Base-by-base conservation (phyloP, 2,329 filamentous ascomycete genomes). In the Nemania sp. region DNA sequence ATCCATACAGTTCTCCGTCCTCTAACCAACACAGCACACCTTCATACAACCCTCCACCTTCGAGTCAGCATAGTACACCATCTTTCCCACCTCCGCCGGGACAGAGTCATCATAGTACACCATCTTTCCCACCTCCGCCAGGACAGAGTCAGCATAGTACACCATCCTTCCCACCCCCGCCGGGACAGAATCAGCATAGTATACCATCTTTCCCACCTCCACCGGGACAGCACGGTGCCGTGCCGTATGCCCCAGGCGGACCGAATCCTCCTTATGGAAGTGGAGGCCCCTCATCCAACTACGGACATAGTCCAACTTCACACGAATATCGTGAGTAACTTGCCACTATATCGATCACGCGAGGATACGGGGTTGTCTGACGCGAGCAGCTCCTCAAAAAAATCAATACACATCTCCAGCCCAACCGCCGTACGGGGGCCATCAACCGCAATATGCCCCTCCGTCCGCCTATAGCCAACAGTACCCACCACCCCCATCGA, bases 381-480 rank as follows among this genome's bases (percentile, higher is more conserved):
- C 50, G 21, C 47, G 42, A 54, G 35, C 47, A 60, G 64, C 57
- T 68, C 68, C 69, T 18, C 71, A 70, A 57, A 72, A 75, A 67
- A 68, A 65, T 15, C 70, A 73, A 57, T 74, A 74, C 58, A 59
- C 72, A 12, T 65, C 72, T 17, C 64, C 69, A 17, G 58, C 64
- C 10, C 72, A 71, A 47, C 63, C 72, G 39, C 62, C 67, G 21
- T 73, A 72, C 40, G 68, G 65, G 32, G 65, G 63, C 18, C 70
- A 74, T 39, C 71, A 71, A 52, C 70, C 70, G 50, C 69, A 72
- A 54, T 74, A 75, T 42, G 69, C 68, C 17, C 71, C 72, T 35
- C 68, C 70, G 13, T 68, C 69, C 20, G 68, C 67, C 29, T 74
- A 71, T 55, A 67, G 57, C 54, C 58, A 70, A 62, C 57, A 69